These are phyloP conservation scores for Chytridium lagenaria DNA, from an alignment of 371 early-diverging fungal genomes.

Conservation along the genomic window DNA sequence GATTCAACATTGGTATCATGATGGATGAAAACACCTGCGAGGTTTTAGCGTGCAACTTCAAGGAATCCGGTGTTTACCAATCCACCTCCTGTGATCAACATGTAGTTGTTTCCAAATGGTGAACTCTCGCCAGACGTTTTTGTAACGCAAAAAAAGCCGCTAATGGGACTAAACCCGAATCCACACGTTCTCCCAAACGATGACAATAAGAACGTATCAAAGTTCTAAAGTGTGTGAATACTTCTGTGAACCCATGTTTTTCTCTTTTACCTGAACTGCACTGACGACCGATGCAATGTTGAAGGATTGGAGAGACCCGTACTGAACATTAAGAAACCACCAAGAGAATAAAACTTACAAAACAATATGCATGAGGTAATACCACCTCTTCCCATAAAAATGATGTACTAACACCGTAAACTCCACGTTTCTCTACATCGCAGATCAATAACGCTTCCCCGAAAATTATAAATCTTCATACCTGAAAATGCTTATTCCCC, in stretches of 20 bases:
- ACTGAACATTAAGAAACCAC: not conserved
- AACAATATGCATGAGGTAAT: constrained; percentile 54
- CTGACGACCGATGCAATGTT: constrained; percentile 58
- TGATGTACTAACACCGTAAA: constrained; percentile 60
- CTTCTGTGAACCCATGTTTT: not conserved
- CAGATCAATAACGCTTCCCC: too few species aligned
- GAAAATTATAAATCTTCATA: too few species aligned
- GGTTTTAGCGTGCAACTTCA: constrained; percentile 18
- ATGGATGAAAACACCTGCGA: constrained; percentile 30
- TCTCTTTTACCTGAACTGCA: constrained; percentile 48
- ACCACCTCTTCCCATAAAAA: constrained; percentile 56
- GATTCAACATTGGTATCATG: constrained; percentile 46
- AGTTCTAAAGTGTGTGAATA: constrained; percentile 29
- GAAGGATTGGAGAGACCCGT: constrained; percentile 51
- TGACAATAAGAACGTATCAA: constrained; percentile 50
- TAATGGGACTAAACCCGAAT: constrained; percentile 41
- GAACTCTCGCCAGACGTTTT: constrained; percentile 39
- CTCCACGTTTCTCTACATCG: constrained; percentile 50
- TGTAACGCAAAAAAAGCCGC: constrained; percentile 50
- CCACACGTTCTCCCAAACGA: constrained; percentile 54
- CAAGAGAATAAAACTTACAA: constrained; percentile 27
- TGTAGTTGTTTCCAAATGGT: constrained; percentile 55
- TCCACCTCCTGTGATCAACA: constrained; percentile 52
- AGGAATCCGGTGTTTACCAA: too few species aligned
- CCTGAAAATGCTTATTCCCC: constrained; percentile 56